These are phyloP conservation scores for Cyclospora cayetanensis DNA, from an alignment of 169 alveolate species.

Conservation along the genomic window DNA sequence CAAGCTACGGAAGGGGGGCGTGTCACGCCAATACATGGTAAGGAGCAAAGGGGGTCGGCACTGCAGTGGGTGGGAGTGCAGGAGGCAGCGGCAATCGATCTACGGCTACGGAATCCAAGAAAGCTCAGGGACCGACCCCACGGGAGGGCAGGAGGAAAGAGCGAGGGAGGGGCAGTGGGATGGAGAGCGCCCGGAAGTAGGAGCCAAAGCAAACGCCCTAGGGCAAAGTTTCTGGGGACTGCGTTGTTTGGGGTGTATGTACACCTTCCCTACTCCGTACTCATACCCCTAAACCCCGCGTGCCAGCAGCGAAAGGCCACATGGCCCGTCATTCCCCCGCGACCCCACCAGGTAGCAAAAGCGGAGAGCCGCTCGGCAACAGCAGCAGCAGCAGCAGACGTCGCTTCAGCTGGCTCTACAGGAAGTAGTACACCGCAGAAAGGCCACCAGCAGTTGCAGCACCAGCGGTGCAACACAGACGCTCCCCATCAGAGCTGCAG, in stretches of 20 bases:
- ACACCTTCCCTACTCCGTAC: slow-evolving; percentile 31
- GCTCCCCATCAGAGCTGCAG: not conserved
- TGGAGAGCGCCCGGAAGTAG: no score
- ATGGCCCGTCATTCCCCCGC: no score
- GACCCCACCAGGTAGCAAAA: slow-evolving; percentile 10
- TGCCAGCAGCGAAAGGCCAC: not conserved
- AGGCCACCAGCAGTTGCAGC: slow-evolving; percentile 8
- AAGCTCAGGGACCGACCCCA: no score
- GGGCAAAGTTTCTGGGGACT: not conserved
- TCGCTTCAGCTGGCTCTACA: not conserved
- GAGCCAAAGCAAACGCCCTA: not conserved
- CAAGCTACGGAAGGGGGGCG: no score
- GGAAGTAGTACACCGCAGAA: not conserved
- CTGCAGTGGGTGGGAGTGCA: no score
- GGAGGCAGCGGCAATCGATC: no score
- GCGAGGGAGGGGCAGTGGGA: no score
- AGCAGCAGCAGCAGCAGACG: slow-evolving; percentile 12
- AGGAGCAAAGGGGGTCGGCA: no score
- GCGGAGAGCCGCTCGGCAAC: not conserved
- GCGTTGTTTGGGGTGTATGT: not conserved
- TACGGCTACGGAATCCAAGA: no score
- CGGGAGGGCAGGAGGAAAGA: no score
- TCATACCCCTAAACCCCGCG: not conserved
- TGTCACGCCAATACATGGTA: no score
- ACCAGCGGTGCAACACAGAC: not conserved